These are phyloP conservation scores for Claviceps pazoutovae DNA, from an alignment of 2,329 filamentous ascomycete species.

Conservation along the genomic window DNA sequence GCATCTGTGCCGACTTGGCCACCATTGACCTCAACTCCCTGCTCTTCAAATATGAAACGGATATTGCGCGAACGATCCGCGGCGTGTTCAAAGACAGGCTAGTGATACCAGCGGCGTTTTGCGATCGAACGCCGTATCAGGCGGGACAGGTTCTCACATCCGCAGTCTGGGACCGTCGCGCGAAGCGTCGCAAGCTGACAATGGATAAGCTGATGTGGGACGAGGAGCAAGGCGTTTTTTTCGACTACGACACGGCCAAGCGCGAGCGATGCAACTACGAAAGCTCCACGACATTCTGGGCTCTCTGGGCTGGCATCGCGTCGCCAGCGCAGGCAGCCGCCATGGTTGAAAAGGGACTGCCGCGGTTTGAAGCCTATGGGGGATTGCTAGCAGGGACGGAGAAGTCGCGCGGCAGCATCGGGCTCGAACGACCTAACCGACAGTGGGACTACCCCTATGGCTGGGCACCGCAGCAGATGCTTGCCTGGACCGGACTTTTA, in stretches of 20 bases:
- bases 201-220: conserved; percentile 96
- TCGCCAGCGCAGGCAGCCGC: conserved; percentile 73
- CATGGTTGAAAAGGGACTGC: conserved; percentile 69
- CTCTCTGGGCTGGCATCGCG: conserved; percentile 86
- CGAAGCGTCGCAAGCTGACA: conserved; percentile 65
- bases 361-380: conserved; percentile 75
- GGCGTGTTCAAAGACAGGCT: conserved; percentile 73
- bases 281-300: conserved; percentile 89
- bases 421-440: conserved; percentile 74
- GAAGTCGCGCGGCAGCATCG: conserved; percentile 67
- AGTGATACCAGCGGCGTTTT: conserved; percentile 71
- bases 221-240: conserved; percentile 85
- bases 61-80: conserved; percentile 79
- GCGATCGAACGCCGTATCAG: conserved; percentile 46
- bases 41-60: conserved; percentile 92
- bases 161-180: conserved; percentile 78
- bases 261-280: conserved; percentile 75
- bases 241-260: conserved; percentile 84
- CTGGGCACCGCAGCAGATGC: conserved; percentile 97
- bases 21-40: conserved; percentile 92
- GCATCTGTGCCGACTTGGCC: conserved; percentile 72
- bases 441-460: conserved; percentile 99
- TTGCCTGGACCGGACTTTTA: conserved; percentile 86
- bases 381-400: conserved; percentile 83
- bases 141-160: conserved; percentile 67